Evolutionary conservation across 495 filamentous ascomycete species (phyloP).

Genomic region (Schizothecium vesticola): DNA sequence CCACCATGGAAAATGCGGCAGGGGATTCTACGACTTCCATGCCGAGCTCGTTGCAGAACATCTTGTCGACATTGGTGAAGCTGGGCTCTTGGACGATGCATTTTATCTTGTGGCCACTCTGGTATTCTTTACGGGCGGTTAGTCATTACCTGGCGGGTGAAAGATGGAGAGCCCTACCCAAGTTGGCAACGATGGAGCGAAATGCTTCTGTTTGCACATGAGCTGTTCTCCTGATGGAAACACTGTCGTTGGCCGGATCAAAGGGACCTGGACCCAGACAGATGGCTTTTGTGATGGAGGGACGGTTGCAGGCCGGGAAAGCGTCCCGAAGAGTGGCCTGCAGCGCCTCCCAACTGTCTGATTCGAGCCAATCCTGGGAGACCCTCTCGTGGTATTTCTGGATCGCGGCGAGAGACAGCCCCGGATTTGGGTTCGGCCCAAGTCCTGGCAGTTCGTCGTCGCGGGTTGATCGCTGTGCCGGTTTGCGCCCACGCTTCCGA

Average conservation of each 20-base stretch:
- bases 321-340: constrained; percentile 8
- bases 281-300: constrained; percentile 32
- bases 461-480: neutral
- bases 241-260: constrained; percentile 36
- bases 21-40: constrained; percentile 55
- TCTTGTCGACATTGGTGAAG: constrained; percentile 57
- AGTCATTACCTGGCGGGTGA: neutral
- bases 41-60: constrained; percentile 49
- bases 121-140: constrained; percentile 14
- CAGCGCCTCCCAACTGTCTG: constrained; percentile 20
- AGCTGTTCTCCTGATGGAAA: constrained; percentile 26
- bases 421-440: constrained; percentile 26
- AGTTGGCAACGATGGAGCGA: constrained; percentile 40
- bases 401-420: constrained; percentile 22
- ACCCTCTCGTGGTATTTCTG: constrained; percentile 18
- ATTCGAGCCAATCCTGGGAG: constrained; percentile 12
- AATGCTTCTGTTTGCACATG: constrained; percentile 60
- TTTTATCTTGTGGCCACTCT: constrained; percentile 23
- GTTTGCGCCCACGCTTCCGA: constrained; percentile 22
- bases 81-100: constrained; percentile 65
- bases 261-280: constrained; percentile 43
- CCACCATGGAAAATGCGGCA: constrained; percentile 49
- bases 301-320: constrained; percentile 5
- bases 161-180: constrained; percentile 26
- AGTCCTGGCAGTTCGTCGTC: constrained; percentile 3